Conservation (phyloP, 257 asterid genomes). For the Fraxinus pennsylvanica region DNA sequence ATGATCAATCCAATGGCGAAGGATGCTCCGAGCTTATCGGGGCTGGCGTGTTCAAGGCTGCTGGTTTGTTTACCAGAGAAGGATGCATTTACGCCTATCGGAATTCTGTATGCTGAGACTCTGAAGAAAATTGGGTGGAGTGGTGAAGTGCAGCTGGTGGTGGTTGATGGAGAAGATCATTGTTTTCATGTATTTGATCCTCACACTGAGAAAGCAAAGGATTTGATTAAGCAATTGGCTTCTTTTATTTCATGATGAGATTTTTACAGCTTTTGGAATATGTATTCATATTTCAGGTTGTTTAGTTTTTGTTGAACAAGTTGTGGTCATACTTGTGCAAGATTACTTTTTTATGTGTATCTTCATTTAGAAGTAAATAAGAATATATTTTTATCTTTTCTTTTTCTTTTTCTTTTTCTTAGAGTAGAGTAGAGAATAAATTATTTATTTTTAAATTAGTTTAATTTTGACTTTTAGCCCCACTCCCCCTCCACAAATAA, state of each 20-base stretch:
- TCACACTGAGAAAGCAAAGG: constrained; percentile 21
- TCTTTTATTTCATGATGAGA: constrained; percentile 7
- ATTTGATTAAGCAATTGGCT: constrained; percentile 20
- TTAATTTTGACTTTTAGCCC: too few relatives aligned
- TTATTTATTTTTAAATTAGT: too few relatives aligned
- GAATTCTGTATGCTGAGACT: constrained; percentile 18
- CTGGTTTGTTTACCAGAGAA: constrained; percentile 27
- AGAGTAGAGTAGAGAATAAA: too few relatives aligned
- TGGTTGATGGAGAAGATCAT: constrained; percentile 32
- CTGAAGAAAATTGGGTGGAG: constrained; percentile 27
- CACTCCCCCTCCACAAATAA: too few relatives aligned
- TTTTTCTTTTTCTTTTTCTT: too few relatives aligned
- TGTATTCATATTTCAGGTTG: not conserved
- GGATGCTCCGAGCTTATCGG: constrained; percentile 7
- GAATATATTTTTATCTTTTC: not conserved
- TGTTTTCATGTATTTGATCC: constrained; percentile 17
- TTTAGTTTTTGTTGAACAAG: not conserved
- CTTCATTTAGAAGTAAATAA: too few relatives aligned
- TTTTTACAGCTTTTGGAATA: too few relatives aligned
- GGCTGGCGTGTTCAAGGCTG: constrained; percentile 20
- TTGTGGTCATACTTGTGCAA: too few relatives aligned
- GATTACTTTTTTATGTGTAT: too few relatives aligned
- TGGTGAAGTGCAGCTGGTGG: constrained; percentile 24
- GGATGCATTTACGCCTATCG: constrained; percentile 10
- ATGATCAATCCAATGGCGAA: constrained; percentile 29